These are phyloP conservation scores for Teratosphaeria pseudoeucalypti DNA, from an alignment of 2,329 filamentous ascomycete species.

Conservation along the genomic window DNA sequence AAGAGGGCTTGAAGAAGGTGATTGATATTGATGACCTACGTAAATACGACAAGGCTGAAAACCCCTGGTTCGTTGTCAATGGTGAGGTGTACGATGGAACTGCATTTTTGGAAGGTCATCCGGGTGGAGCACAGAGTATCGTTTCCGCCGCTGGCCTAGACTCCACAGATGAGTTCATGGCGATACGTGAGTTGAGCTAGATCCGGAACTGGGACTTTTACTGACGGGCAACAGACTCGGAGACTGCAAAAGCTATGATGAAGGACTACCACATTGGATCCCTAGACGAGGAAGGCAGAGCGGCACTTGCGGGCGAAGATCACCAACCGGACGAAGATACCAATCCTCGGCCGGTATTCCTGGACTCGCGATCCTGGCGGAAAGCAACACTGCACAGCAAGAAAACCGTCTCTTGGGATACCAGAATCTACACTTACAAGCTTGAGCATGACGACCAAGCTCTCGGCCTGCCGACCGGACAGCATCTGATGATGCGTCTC, in stretches of 20 bases:
- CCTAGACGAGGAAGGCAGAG: conserved; percentile 51
- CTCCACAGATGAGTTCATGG: conserved; percentile 77
- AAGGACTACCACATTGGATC: conserved; percentile 72
- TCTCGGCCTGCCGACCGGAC: conserved; percentile 70
- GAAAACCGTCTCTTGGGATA: conserved; percentile 62
- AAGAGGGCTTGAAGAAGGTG: conserved; percentile 49
- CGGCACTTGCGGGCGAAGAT: conserved; percentile 40
- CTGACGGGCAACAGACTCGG: conserved; percentile 55
- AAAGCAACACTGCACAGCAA: conserved; percentile 61
- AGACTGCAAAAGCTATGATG: conserved; percentile 90
- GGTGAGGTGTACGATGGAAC: conserved; percentile 86
- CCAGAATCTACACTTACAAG: conserved; percentile 69
- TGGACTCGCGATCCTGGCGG: conserved; percentile 63
- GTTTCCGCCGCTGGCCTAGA: conserved; percentile 72
- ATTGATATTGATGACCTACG: conserved; percentile 65
- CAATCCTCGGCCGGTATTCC: conserved; percentile 50
- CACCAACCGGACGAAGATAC: conserved; percentile 29
- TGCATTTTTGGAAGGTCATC: conserved; percentile 67
- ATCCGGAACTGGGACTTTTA: neutral
- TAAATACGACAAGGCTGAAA: conserved; percentile 52
- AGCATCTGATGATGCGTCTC: conserved; percentile 78
- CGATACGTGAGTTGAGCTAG: conserved; percentile 59
- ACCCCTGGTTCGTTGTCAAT: conserved; percentile 81
- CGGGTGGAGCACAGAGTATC: conserved; percentile 79
- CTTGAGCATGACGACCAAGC: conserved; percentile 61